A percentile compares a stretch with the other conserved stretches of the same genome.
Evolutionary conservation across 2,329 filamentous ascomycete species (phyloP).

Genomic region (Nakataea oryzae): DNA sequence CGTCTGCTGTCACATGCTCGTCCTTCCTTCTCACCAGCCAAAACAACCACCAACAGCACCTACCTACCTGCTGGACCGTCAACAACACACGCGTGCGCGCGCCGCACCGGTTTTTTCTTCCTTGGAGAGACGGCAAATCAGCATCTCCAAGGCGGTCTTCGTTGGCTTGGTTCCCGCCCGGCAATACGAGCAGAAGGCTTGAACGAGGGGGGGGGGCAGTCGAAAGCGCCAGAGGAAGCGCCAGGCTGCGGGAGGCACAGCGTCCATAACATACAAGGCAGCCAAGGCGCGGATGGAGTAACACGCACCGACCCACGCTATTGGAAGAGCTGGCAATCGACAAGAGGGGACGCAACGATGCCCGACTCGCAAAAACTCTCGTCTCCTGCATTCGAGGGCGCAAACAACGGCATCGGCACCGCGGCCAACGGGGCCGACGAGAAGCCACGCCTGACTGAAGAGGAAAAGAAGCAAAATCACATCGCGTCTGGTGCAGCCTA

Average conservation of each 20-base stretch:
- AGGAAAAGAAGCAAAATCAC: constrained; percentile 27
- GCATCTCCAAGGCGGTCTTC: neutral
- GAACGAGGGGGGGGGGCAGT: neutral
- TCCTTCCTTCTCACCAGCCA: neutral
- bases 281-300: neutral
- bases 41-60: neutral
- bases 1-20: neutral
- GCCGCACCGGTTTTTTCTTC: neutral
- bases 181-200: neutral
- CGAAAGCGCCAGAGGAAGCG: too few relatives aligned
- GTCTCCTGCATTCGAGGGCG: neutral
- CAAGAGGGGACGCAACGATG: neutral
- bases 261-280: too few relatives aligned
- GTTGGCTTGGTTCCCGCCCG: neutral
- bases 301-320: neutral
- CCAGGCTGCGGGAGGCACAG: too few relatives aligned
- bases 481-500: constrained; percentile 19
- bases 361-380: neutral
- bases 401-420: neutral
- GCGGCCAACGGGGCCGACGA: constrained; percentile 11
- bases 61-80: too few relatives aligned
- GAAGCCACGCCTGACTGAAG: constrained; percentile 22
- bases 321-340: neutral
- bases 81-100: too few relatives aligned
- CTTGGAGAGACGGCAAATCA: neutral